Evolutionary conservation across 306 rosid species (phyloP).

Genomic region (Crotalaria pallida): DNA sequence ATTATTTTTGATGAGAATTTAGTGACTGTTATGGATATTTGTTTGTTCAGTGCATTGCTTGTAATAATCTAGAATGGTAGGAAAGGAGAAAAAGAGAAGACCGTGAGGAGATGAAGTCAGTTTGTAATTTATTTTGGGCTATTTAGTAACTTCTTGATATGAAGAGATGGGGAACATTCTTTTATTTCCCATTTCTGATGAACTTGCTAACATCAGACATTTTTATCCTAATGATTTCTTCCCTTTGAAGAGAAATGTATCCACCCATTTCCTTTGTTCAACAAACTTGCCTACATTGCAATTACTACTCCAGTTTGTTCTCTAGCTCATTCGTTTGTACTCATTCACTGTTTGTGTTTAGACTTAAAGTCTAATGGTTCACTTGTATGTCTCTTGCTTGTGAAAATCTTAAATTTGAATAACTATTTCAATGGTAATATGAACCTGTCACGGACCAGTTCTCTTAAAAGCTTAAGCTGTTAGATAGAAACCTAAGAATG

Average conservation of each 20-base stretch:
- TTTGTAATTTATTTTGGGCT: not conserved
- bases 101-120: not conserved
- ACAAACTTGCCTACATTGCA: not conserved
- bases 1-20: not conserved
- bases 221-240: not conserved
- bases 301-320: not conserved
- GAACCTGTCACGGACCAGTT: not conserved
- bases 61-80: not conserved
- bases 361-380: not conserved
- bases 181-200: not conserved
- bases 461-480: not conserved
- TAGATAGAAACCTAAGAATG: not conserved
- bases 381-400: not conserved
- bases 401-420: not conserved
- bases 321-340: not conserved
- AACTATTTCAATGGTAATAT: not conserved
- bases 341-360: not conserved
- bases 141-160: not conserved
- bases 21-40: not conserved
- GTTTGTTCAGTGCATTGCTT: constrained; percentile 1
- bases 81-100: not conserved
- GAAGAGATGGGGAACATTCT: not conserved
- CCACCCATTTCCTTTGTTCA: not conserved
- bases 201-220: not conserved
- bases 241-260: not conserved